A percentile compares a stretch with the other conserved stretches of the same genome.
Evolutionary conservation across 495 filamentous ascomycete genomes (phyloP).

Genomic region (Darksidea phi): DNA sequence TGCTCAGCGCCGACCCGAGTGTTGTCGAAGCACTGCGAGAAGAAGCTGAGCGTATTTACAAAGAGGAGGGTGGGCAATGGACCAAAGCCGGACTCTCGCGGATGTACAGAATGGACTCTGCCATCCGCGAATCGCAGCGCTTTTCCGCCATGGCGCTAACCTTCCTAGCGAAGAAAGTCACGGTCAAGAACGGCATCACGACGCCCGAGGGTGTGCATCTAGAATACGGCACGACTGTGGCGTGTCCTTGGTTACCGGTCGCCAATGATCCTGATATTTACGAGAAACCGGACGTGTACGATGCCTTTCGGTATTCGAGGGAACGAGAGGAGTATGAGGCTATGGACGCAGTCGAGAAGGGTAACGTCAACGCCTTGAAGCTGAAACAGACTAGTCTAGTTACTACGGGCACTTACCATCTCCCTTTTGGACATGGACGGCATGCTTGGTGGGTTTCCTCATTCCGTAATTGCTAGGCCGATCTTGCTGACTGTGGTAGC

Average conservation of each 20-base stretch:
- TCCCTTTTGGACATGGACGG: background rate
- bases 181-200: background rate
- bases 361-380: background rate
- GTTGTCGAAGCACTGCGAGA: background rate
- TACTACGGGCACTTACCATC: background rate
- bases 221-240: background rate
- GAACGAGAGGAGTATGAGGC: background rate
- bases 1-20: background rate
- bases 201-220: background rate
- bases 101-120: background rate
- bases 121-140: slow-evolving; percentile 1
- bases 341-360: background rate
- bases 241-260: background rate
- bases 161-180: background rate
- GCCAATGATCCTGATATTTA: background rate
- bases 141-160: background rate
- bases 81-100: background rate
- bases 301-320: background rate
- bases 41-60: background rate
- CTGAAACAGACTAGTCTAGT: background rate
- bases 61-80: background rate
- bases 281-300: background rate
- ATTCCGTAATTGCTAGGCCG: background rate
- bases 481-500: slow-evolving; percentile 2
- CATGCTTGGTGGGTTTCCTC: background rate